Conservation (phyloP, 352 stramenopile species). For the Aphanomyces cochlioides region DNA sequence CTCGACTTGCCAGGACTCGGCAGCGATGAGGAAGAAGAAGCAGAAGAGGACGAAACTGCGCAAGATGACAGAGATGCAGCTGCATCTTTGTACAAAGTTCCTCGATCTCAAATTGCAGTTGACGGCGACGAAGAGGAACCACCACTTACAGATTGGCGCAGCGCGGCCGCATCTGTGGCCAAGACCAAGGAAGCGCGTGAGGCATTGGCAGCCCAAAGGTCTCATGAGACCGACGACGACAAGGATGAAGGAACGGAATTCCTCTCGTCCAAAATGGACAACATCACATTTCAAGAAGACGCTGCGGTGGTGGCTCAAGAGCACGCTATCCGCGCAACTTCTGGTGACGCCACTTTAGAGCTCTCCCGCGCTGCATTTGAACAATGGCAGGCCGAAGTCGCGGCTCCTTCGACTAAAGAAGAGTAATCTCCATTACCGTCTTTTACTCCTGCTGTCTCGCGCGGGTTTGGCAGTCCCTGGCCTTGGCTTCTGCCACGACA, state of each 20-base stretch:
- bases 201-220: background rate
- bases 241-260: slow-evolving; percentile 35
- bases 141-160: background rate
- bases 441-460: background rate
- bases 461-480: background rate
- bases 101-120: background rate
- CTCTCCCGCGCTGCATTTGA: slow-evolving; percentile 66
- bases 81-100: slow-evolving; percentile 4
- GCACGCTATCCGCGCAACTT: slow-evolving; percentile 61
- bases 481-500: slow-evolving; percentile 73
- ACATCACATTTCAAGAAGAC: slow-evolving; percentile 44
- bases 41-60: slow-evolving; percentile 11
- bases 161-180: background rate
- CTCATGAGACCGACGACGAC: slow-evolving; percentile 15
- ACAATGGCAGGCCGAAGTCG: slow-evolving; percentile 40
- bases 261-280: slow-evolving; percentile 64
- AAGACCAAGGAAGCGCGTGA: slow-evolving; percentile 34
- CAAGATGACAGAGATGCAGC: background rate
- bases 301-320: slow-evolving; percentile 65
- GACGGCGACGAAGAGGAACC: slow-evolving; percentile 9
- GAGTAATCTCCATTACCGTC: slow-evolving; percentile 1
- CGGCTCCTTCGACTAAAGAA: background rate
- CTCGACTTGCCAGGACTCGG: slow-evolving; percentile 61
- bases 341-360: slow-evolving; percentile 65
- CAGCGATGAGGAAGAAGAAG: slow-evolving; percentile 51